Base-by-base conservation (phyloP, 345 rosid genomes). In the Lenwebbia sp. region DNA sequence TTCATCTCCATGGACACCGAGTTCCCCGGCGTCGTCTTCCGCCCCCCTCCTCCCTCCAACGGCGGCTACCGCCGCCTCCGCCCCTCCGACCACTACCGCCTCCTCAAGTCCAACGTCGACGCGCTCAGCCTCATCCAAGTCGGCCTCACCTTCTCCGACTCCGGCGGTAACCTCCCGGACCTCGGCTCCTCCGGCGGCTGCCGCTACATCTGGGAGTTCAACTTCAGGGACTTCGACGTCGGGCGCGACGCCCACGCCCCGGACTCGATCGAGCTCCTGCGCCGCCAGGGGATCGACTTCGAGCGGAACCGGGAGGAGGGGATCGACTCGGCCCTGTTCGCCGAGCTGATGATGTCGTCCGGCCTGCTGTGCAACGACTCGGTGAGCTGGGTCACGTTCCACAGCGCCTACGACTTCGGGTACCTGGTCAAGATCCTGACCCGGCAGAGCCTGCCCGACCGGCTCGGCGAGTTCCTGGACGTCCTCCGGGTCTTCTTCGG, bases 341-440 rank as follows among this genome's bases (percentile, higher is more conserved):
- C 93, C 0, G 91, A 90, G 85, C 60, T 93, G 88, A 86, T 93
- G 93, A 89, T 93, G 87, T 89, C 92, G 6, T 92, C 95, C 11
- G 96, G 96, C 4, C 89, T 93, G 60, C 91, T 94, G 26, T 86
- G 92, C 78, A 90, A 89, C 86, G 87, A 89, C 6, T 62, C 86
- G 5, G 92, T 94, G n/a, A 93, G 91, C 56, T 94, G 96, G 96
- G 94, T 94, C 26, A 91, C 95, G 30, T 94, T 94, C 85, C 96
- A 94, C 75, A 88, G 96, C 86, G 93, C 93, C 26, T 93, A 92
- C 55, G 96, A 94, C 89, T 94, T 94, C 53, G 94, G 94, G 51
- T 94, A 94, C 91, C 85, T 94, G 40, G 90, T 94, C 50, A 94
- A 94, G 83, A 89, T 91, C 57, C 89, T 94, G 86, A 93, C 93